Base-by-base conservation (phyloP, 768 basidiomycete species). In the Hericium alpestre region DNA sequence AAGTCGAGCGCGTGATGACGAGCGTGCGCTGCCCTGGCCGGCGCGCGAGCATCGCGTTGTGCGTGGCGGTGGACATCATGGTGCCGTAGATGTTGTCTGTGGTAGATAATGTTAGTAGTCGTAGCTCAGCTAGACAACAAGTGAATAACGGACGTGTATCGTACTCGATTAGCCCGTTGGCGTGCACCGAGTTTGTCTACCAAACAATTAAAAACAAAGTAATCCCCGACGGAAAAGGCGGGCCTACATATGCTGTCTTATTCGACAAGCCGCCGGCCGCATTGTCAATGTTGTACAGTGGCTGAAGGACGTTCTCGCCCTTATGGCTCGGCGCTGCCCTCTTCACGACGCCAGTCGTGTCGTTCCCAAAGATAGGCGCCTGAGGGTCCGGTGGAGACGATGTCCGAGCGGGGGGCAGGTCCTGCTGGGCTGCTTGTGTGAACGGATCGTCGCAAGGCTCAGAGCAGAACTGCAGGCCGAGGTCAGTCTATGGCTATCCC, bases 1-100 rank as follows among this genome's bases (percentile, higher is more conserved):
- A 87, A 2, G 86, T 87, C 10, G 84, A 86, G 20, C 86, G 83
- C 0, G 86, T 87, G 63, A 87, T 86, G 63, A 87, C 74, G 38
- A 87, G 71, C 3, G 84, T 76, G 1, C 81, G 77, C 40, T 74
- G 68, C 0, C 79, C 80, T 12, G 86, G 85, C 16, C 83, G 75
- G 39, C 84, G 80, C 1, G 77, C 72, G 38, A 83, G 73, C 77
- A 87, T 76, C 11, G 84, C 85, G 37, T 79, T 66, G 27, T 73
- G 79, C 1, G 84, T 86, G 11, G 74, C 76, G 4, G 72, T 71
- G 9, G 82, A 83, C 86, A 86, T 86, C 82, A 86, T 83, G 3
- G 79, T 80, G 1, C 85, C 85, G 65, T 79, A 87, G 7, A 87
- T 66, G 56, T 86, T 87, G 70, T 86, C 70, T 72, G 57, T 51